A percentile compares a stretch with the other conserved stretches of the same genome.
phyloP scores from a whole-genome alignment of 108 stramenopile species.

The Cyclotella cryptica region DNA sequence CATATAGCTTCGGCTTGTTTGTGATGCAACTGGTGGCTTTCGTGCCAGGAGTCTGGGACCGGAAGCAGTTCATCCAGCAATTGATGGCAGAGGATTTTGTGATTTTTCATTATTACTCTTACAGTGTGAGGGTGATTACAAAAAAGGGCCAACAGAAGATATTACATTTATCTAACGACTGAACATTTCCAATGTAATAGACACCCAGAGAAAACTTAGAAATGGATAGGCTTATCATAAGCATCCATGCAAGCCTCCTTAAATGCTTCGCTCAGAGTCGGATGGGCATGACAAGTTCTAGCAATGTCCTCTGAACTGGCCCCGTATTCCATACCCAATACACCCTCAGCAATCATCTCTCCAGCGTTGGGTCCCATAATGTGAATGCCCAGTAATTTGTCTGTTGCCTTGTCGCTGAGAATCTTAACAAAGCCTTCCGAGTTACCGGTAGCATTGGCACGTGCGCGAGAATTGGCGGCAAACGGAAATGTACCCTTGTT shows the following conservation, averaged over 20 bases:
- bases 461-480: constrained; percentile 90
- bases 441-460: constrained; percentile 94
- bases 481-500: constrained; percentile 97
- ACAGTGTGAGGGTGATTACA: too few relatives aligned
- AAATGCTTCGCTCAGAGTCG: constrained; percentile 98
- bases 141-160: too few relatives aligned
- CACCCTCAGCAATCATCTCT: constrained; percentile 99
- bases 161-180: too few relatives aligned
- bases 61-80: too few relatives aligned
- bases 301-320: constrained; percentile 99
- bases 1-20: too few relatives aligned
- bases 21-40: too few relatives aligned
- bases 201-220: constrained; percentile 55
- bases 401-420: constrained; percentile 95
- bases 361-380: constrained; percentile 99
- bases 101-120: too few relatives aligned
- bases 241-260: constrained; percentile 99
- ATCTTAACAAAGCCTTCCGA: constrained; percentile 98
- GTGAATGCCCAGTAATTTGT: constrained; percentile 97
- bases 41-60: too few relatives aligned
- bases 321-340: constrained; percentile 99
- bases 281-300: constrained; percentile 99
- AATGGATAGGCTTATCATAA: constrained; percentile 99
- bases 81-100: too few relatives aligned
- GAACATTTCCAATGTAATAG: too few relatives aligned